A percentile compares a stretch with the other conserved stretches of the same genome.
phyloP scores from a whole-genome alignment of 2,329 filamentous ascomycete species.

The Xylariaceae sp. region DNA sequence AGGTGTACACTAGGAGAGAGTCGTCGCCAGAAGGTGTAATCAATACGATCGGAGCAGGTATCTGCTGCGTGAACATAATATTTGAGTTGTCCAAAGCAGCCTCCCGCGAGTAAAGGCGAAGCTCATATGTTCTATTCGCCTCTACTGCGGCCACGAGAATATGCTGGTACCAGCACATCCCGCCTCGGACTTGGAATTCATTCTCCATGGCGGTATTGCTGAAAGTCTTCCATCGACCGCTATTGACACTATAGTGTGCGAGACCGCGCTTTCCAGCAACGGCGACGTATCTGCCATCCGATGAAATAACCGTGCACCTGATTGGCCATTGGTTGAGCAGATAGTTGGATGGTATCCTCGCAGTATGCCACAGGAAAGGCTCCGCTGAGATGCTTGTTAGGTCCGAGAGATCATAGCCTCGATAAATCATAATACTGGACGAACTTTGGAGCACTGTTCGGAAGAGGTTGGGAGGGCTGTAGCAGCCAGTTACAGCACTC shows the following conservation, averaged over 20 bases:
- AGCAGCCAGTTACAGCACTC: conserved; percentile 88
- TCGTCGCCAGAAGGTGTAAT: conserved; percentile 87
- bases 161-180: conserved; percentile 99
- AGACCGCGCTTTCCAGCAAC: conserved; percentile 90
- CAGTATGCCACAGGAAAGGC: conserved; percentile 89
- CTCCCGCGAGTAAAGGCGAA: conserved; percentile 91
- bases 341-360: conserved; percentile 78
- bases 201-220: conserved; percentile 74
- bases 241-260: conserved; percentile 92
- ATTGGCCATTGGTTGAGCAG: conserved; percentile 93
- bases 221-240: conserved; percentile 94
- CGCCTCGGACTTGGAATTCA: conserved; percentile 85
- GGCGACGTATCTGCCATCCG: conserved; percentile 89
- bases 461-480: conserved; percentile 84
- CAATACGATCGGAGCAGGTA: conserved; percentile 83
- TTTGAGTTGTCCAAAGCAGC: conserved; percentile 66
- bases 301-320: conserved; percentile 75
- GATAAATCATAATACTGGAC: conserved; percentile 83
- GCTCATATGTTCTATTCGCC: conserved; percentile 70
- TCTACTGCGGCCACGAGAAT: conserved; percentile 93
- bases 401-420: conserved; percentile 86
- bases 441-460: conserved; percentile 85
- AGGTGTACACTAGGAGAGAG: conserved; percentile 91
- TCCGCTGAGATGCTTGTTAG: conserved; percentile 88
- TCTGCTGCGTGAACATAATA: conserved; percentile 67